Evolutionary conservation across 495 filamentous ascomycete genomes (phyloP).

Genomic region (Hypomontagnella submonticulosa): DNA sequence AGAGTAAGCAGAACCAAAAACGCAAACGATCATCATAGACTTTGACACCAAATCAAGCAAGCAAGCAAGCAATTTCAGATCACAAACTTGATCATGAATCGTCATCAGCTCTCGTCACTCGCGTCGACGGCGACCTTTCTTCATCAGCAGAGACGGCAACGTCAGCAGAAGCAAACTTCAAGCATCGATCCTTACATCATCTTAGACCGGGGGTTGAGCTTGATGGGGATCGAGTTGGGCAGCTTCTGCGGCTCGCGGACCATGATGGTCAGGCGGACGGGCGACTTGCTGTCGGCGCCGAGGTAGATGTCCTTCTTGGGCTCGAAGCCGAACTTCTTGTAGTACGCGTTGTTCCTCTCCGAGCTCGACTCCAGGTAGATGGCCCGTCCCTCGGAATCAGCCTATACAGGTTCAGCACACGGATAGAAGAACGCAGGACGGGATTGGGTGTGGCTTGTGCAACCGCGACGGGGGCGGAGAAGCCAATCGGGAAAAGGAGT

Average conservation of each 20-base stretch:
- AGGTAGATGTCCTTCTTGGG: conserved; percentile 67
- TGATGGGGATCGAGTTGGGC: conserved; percentile 49
- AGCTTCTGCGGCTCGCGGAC: conserved; percentile 69
- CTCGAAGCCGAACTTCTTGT: conserved; percentile 76
- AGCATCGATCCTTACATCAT: conserved; percentile 27
- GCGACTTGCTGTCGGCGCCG: conserved; percentile 62
- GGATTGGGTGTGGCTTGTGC: not conserved
- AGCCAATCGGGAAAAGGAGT: not conserved
- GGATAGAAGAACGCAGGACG: not conserved
- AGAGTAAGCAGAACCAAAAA: conserved; percentile 31
- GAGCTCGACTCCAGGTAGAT: conserved; percentile 83
- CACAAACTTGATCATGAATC: conserved; percentile 22
- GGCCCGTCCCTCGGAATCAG: conserved; percentile 69
- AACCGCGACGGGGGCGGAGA: not conserved
- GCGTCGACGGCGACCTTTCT: conserved; percentile 6
- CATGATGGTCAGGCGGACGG: conserved; percentile 80
- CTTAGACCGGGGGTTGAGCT: conserved; percentile 47
- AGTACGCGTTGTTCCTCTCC: conserved; percentile 71
- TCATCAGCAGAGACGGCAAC: conserved; percentile 5
- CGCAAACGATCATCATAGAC: not conserved
- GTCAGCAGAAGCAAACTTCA: conserved; percentile 31
- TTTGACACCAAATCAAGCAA: conserved; percentile 19
- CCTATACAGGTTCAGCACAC: conserved; percentile 55
- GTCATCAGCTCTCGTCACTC: conserved; percentile 15
- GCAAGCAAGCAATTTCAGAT: conserved; percentile 18